Conservation (phyloP, 164 flowering plant genomes). For the Vitis labrusca region DNA sequence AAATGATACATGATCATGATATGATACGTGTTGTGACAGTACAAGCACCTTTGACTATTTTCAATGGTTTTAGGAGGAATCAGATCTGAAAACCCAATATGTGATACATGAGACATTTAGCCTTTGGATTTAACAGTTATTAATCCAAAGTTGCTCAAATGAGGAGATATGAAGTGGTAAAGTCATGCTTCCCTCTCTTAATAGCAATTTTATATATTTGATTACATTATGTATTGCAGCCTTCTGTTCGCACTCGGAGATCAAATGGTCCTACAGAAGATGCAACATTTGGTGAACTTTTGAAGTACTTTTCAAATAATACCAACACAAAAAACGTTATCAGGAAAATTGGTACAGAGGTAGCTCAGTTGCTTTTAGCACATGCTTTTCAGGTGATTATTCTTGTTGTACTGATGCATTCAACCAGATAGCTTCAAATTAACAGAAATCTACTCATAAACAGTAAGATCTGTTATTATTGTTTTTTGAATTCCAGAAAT, state of each 20-base stretch:
- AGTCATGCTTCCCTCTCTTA: not conserved
- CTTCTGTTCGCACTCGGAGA: constrained; percentile 76
- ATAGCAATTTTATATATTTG: not conserved
- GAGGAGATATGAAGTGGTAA: not conserved
- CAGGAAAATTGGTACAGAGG: constrained; percentile 55
- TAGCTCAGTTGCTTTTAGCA: constrained; percentile 62
- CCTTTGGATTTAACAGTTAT: no score
- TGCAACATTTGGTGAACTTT: constrained; percentile 48
- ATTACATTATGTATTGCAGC: constrained; percentile 33
- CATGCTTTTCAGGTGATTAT: constrained; percentile 78
- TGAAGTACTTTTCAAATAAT: constrained; percentile 54
- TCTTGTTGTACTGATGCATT: not conserved
- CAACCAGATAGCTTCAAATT: no score
- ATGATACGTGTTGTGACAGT: no score
- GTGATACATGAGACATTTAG: no score
- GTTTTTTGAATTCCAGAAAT: no score
- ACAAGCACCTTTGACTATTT: no score
- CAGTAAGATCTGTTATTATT: no score
- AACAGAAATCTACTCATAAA: no score
- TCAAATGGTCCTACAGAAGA: constrained; percentile 49
- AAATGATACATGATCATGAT: no score
- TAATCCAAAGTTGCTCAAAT: no score
- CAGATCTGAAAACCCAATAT: no score
- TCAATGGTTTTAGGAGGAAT: no score
- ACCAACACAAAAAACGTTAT: constrained; percentile 42